Percentiles rank a stretch among this genome's conserved stretches.
Conservation (phyloP, 2,329 filamentous ascomycete species). For the Cadophora sp. region DNA sequence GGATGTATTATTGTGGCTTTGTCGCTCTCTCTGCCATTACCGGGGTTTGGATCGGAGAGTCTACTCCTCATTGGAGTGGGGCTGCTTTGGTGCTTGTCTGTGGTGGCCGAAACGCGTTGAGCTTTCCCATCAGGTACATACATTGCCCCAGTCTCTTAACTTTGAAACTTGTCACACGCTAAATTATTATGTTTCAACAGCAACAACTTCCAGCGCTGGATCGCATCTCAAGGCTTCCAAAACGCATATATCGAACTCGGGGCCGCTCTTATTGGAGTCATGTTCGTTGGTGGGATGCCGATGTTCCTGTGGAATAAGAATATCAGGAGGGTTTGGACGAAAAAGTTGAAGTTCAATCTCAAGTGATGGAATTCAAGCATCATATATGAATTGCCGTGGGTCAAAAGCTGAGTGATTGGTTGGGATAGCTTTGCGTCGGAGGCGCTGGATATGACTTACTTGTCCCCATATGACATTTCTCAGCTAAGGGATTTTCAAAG, state of each 20-base stretch:
- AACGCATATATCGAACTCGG: not conserved
- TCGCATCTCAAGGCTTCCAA: not conserved
- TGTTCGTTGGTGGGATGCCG: not conserved
- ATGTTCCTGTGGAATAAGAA: not conserved
- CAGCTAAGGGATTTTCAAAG: not conserved
- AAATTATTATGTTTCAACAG: not conserved
- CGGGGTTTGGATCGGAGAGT: not conserved
- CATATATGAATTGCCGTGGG: not conserved
- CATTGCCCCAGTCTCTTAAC: not conserved
- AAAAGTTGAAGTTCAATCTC: not conserved
- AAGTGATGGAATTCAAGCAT: not conserved
- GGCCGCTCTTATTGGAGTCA: not conserved
- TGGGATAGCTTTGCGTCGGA: not conserved
- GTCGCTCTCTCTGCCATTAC: not conserved
- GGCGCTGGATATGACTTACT: not conserved
- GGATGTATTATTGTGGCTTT: not conserved
- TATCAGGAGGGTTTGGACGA: not conserved
- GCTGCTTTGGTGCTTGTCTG: not conserved
- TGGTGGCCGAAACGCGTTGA: conserved; percentile 1
- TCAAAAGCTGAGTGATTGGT: not conserved
- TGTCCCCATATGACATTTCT: not conserved
- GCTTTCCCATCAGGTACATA: not conserved
- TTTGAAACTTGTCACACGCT: not conserved
- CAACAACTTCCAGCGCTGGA: not conserved
- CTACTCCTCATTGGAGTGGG: not conserved